Evolutionary conservation across 2,329 filamentous ascomycete genomes (phyloP).

Genomic region (Paecilomyces fulvus): DNA sequence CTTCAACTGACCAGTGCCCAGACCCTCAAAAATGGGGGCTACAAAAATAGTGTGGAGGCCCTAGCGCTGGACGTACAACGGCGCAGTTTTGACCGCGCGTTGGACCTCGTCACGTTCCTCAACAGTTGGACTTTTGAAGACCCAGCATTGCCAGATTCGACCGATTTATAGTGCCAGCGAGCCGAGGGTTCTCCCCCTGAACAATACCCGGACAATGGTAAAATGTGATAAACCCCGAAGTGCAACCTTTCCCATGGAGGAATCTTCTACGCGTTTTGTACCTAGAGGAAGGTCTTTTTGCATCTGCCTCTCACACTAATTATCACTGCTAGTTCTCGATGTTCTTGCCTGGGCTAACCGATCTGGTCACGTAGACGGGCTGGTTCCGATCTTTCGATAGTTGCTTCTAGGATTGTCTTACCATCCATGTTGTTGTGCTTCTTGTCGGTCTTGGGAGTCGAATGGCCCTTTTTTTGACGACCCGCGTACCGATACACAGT

Average conservation of each 20-base stretch:
- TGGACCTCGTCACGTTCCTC: neutral
- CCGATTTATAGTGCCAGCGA: neutral
- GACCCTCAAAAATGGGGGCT: too few relatives aligned
- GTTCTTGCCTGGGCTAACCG: too few relatives aligned
- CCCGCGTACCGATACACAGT: neutral
- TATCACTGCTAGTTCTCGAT: too few relatives aligned
- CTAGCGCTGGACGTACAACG: too few relatives aligned
- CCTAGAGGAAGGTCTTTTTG: neutral
- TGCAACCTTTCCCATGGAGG: neutral
- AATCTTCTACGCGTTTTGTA: neutral
- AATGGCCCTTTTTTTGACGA: neutral
- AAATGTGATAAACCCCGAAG: neutral
- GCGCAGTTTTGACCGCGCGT: conserved; percentile 23
- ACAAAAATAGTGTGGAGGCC: too few relatives aligned
- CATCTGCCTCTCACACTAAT: too few relatives aligned
- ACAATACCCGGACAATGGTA: neutral
- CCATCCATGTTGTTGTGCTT: too few relatives aligned
- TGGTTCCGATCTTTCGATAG: too few relatives aligned
- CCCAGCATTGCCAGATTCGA: neutral
- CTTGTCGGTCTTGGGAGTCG: too few relatives aligned
- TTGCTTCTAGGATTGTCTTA: too few relatives aligned
- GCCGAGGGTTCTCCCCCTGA: neutral
- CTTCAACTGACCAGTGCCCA: too few relatives aligned
- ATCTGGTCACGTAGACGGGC: too few relatives aligned
- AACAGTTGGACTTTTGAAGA: neutral